phyloP scores from a whole-genome alignment of 495 filamentous ascomycete species.

The Penicillium riverlandense region DNA sequence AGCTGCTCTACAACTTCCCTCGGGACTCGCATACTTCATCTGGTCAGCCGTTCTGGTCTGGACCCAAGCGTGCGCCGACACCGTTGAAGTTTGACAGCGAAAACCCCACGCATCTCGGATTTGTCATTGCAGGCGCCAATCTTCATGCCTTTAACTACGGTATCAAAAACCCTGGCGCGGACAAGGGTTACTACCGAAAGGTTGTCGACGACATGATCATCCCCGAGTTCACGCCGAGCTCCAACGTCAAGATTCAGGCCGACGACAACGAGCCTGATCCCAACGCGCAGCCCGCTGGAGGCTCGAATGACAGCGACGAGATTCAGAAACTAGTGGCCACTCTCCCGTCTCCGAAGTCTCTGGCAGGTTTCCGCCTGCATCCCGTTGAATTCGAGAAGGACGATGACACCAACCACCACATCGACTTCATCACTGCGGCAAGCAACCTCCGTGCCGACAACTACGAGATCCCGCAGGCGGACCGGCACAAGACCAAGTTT shows the following conservation, averaged over 20 bases:
- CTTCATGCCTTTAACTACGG: constrained; percentile 98
- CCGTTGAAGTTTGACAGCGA: constrained; percentile 79
- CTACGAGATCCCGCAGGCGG: constrained; percentile 87
- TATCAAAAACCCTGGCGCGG: constrained; percentile 67
- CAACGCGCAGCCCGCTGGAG: constrained; percentile 53
- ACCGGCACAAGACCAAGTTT: constrained; percentile 97
- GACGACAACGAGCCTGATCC: constrained; percentile 93
- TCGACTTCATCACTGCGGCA: constrained; percentile 97
- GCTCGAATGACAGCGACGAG: constrained; percentile 60
- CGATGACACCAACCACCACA: constrained; percentile 95
- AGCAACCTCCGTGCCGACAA: constrained; percentile 97
- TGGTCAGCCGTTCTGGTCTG: constrained; percentile 95
- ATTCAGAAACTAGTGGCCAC: constrained; percentile 56
- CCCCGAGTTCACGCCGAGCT: constrained; percentile 88
- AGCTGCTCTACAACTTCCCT: constrained; percentile 95
- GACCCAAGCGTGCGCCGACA: constrained; percentile 93
- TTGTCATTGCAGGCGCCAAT: constrained; percentile 81
- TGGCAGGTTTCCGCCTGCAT: constrained; percentile 79
- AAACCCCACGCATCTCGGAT: constrained; percentile 79
- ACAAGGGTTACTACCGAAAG: constrained; percentile 60
- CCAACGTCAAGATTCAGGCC: constrained; percentile 94
- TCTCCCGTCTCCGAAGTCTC: constrained; percentile 69
- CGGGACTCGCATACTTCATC: constrained; percentile 83
- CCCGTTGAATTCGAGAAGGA: constrained; percentile 99
- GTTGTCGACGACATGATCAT: constrained; percentile 91